Evolutionary conservation across 2,329 filamentous ascomycete species (phyloP), one percentile per base, ranked within the genome.

Genomic region (Exophiala sp.): DNA sequence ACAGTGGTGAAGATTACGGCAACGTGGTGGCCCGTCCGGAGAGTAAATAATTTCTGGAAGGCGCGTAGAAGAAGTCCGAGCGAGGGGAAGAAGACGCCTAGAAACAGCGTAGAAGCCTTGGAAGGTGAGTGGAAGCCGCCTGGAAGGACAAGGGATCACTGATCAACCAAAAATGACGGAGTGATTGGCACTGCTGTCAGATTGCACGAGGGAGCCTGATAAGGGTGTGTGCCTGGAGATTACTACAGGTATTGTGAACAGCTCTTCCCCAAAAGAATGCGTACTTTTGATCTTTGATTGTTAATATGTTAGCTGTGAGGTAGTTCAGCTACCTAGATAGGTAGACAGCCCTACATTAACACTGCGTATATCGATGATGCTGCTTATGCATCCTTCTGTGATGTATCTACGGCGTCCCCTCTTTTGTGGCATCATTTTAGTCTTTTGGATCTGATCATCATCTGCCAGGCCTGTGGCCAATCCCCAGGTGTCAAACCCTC

Each of bases 131-230:
- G 48, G 54, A 56, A 55, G 43, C 14, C 53, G 39, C 44, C 47
- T 55, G 51, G 53, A 47, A 49, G 50, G 29, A 33, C 38, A 39
- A 52, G 51, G 39, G 21, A 18, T 38, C 39, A 44, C 39, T 10
- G 47, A 52, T 54, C 50, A 42, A 18, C 32, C 20, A 18, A 89
- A 96, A 72, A 94, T 97, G 83, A 95, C 91, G 18, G 88, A 12
- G 83, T 97, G 40, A 89, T 97, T 7, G 92, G 90, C 2, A 87
- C 91, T 5, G 89, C 91, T 0, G 89, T 95, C 24, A 29, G 24
- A 29, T 29, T 29, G 24, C 24, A 29, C 24, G 24, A 29, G 24
- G 24, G 24, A 29, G 24, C 24, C 24, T 29, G 24, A 29, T 12
- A 38, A 38, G 35, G 14, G 35, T 12, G 35, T 12, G 35, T 38